Base-by-base conservation (phyloP, 176 grass and related monocot species). In the Oryza meyeriana region DNA sequence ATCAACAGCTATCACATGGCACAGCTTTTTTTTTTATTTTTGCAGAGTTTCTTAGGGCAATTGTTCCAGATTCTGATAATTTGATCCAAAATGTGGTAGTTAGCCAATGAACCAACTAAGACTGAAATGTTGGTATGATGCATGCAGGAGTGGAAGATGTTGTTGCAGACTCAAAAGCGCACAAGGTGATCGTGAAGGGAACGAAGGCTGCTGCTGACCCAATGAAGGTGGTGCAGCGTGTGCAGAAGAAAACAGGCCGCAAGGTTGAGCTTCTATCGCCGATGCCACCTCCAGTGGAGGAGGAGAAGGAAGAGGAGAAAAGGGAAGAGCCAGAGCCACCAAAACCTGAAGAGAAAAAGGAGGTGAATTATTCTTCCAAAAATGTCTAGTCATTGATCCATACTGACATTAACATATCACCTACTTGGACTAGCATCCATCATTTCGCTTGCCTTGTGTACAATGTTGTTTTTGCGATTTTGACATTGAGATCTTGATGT, bases 231-330 rank as follows among this genome's bases (percentile, higher is more conserved):
- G 91, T 99, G 61, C 91, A 92, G 64, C 84, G 87, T 40, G 85
- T 99, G 32, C 93, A 99, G 83, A 99, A 90, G 89, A 99, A 99
- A 69, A 92, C 93, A 0, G 87, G 91, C 38, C 84, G 89, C 70
- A 99, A 94, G 83, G 96, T 99, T n/a, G 93, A 95, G 85, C 89
- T 99, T n/a, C 52, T 99, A 12, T 88, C 86, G 2, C 96, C 93
- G 10, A 69, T 95, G 33, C 87, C 77, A 0, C 85, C 89, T 0
- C 85, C 87, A 1, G 45, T 69, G 33, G 84, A 83, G 61, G 83
- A 94, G 86, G 91, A 94, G 50, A 87, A 94, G 48, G 89, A 89
- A 32, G 86, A 91, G 33, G 92, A 94, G 69, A 88, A 90, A 74
- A 83, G 88, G 78, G 84, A 84, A 27, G 89, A 85, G 18, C 71